Base-by-base conservation (phyloP, 1,284 basidiomycete genomes). In the Malassezia arunalokei region DNA sequence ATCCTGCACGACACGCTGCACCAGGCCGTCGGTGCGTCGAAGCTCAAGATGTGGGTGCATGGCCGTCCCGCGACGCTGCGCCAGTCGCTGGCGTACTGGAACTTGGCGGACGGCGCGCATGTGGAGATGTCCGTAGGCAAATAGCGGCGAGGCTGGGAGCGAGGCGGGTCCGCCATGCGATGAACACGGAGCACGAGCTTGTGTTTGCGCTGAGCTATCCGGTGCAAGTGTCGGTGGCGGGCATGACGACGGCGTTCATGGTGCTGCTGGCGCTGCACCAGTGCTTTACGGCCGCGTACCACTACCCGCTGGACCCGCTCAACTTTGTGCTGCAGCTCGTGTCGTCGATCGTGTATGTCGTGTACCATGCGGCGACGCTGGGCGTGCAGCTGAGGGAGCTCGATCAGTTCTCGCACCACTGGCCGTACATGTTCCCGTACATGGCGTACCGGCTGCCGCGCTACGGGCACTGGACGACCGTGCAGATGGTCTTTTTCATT, bases 341-440 rank as follows among this genome's bases (percentile, higher is more conserved):
- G 2, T 86, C 86, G 27, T 86, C 89, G 24, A 76, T 81, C 43
- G 83, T 85, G 12, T 82, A 94, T 17, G 79, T 94, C 39, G 51
- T 65, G 49, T 69, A 60, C 55, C 49, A 68, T 20, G 56, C 57
- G 39, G 65, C 68, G 7, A 63, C 68, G 8, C 50, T 73, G 0
- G 60, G 62, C 32, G 80, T 89, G 64, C 79, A 92, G 32, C 78
- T 94, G 6, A 71, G 78, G 0, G 76, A 79, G 3, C 78, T 83
- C 3, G 74, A 80, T 5, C 60, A 76, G 1, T 81, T 85, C 59
- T 87, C 84, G 57, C 78, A 81, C 61, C 75, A 76, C 31, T 95
- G 90, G 87, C 92, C 92, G 0, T 95, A 89, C 74, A 91, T 90
- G 83, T 82, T 96, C 48, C 85, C 84, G 58, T 98, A 95, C 73